Evolutionary conservation across 202 grass and related monocot species (phyloP), one percentile per base, ranked within the genome.

Genomic region (Dendrocalamus latiflorus): DNA sequence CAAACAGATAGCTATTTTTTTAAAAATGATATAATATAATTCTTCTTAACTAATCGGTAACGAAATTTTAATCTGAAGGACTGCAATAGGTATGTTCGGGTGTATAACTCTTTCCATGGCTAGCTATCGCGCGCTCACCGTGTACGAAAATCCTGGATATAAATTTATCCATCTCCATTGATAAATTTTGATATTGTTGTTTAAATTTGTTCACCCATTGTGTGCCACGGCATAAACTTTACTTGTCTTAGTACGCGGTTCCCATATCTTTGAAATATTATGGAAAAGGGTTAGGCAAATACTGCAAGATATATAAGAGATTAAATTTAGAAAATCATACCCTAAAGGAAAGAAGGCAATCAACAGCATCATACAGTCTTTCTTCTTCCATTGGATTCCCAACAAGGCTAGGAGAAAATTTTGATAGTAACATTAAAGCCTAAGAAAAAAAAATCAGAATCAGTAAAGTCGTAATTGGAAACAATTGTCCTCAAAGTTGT

Each of bases 341-440:
- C 76, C 3, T 57, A 24, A 68, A 75, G 1, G 70, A 41, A 39
- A 86, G 70, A 36, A 86, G 48, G n/a, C 48, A 81, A 38, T 81
- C 70, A 24, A 81, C 3, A 9, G 77, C 62, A 38, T 81, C 20
- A 4, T 61, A 42, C 3, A 75, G 4, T 9, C 60, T 57, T 6
- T 67, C 39, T 8, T n/a, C 8, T 30, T 74, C 59, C 4, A 14
- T 16, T 39, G 16, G 6, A 2, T 80, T 18, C 4, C 28, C 45
- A 7, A 73, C 45, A 15, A 55, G 15, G 10, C 8, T 55, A 5
- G 49, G 82, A 44, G 6, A 84, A 24, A 58, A 21, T 45, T 18
- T 84, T 49, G 82, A 61, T 3, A 76, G 14, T 39, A 70, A 2
- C 5, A 85, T 1, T 18, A 83, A 2, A 0, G 64, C 73, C 82